Evolutionary conservation across 2,329 filamentous ascomycete species (phyloP), one percentile per base, ranked within the genome.

Genomic region (Dothistroma septosporum): DNA sequence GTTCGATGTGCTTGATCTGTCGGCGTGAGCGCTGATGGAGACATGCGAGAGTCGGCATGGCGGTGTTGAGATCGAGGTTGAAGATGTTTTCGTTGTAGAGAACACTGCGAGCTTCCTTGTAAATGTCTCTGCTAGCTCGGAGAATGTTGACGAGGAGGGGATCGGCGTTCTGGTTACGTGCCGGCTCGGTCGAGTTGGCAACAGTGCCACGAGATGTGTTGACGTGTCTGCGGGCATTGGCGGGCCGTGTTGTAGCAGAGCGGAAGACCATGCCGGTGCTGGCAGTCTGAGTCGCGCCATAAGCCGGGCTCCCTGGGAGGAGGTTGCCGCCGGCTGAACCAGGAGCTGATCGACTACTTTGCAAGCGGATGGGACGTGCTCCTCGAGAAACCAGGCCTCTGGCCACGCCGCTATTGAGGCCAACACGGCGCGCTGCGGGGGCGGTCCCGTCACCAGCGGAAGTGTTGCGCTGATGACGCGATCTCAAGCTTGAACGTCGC

Each of bases 11-110:
- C 57, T 77, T 78, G 61, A 79, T 78, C 48, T 78, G 73, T 54
- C 72, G 73, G 41, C 77, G 73, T 24, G 70, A 74, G 62, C 76
- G 76, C 63, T 80, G 78, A 59, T 78, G 77, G 0, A 80, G 66
- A 1, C 70, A 70, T 1, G 66, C 66, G 9, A 80, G 72, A 1
- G 77, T 76, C 44, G 71, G 65, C 46, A 76, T 70, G 0, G 76
- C 76, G 12, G 67, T 73, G 35, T 69, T 62, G 22, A 79, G 70
- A 57, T 73, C 70, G 28, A 80, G 71, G 6, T 70, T 71, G 65
- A 79, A 78, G 19, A 61, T 60, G 59, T 79, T 79, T 28, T 71
- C 70, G 52, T 71, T 69, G 65, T 79, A 79, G 16, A 80, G 69
- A 16, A 78, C 66, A 6, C 67, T 68, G n/a, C 72, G 74, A 7